Conservation (phyloP, 2,329 filamentous ascomycete species). For the Ophiostoma piceae region DNA sequence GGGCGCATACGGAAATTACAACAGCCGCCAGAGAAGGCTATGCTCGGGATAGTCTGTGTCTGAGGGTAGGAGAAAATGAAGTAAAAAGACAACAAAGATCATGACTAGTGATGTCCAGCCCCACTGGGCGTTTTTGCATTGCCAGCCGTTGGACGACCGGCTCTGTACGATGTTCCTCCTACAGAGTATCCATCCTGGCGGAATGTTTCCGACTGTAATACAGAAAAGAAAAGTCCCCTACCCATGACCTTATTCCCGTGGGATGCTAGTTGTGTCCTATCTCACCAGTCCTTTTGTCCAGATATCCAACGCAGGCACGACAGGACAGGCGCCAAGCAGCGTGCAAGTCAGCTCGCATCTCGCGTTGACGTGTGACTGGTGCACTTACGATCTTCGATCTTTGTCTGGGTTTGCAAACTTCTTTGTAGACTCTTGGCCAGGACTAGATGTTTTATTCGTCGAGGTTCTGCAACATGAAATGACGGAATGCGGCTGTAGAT, state of each 20-base stretch:
- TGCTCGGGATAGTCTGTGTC: conserved; percentile 2
- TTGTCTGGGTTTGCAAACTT: too few relatives aligned
- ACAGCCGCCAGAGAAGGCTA: neutral
- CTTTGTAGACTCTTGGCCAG: too few relatives aligned
- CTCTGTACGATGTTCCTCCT: too few relatives aligned
- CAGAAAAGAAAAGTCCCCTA: neutral
- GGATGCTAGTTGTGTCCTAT: neutral
- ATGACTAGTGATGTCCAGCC: neutral
- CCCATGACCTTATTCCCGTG: neutral
- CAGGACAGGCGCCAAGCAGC: neutral
- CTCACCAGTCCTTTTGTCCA: neutral
- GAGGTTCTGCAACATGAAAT: too few relatives aligned
- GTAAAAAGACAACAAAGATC: neutral
- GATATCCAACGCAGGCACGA: neutral
- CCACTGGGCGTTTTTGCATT: conserved; percentile 1
- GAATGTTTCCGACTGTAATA: neutral
- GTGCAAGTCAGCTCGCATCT: neutral
- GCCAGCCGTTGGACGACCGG: neutral
- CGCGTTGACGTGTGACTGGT: neutral
- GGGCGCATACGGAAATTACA: conserved; percentile 2
- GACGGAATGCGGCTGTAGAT: too few relatives aligned
- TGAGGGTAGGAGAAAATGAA: neutral
- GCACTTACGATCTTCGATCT: neutral
- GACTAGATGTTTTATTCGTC: too few relatives aligned
- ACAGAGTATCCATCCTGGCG: neutral